These are phyloP conservation scores for Cordyceps javanica DNA, from an alignment of 2,329 filamentous ascomycete species.

Conservation along the genomic window DNA sequence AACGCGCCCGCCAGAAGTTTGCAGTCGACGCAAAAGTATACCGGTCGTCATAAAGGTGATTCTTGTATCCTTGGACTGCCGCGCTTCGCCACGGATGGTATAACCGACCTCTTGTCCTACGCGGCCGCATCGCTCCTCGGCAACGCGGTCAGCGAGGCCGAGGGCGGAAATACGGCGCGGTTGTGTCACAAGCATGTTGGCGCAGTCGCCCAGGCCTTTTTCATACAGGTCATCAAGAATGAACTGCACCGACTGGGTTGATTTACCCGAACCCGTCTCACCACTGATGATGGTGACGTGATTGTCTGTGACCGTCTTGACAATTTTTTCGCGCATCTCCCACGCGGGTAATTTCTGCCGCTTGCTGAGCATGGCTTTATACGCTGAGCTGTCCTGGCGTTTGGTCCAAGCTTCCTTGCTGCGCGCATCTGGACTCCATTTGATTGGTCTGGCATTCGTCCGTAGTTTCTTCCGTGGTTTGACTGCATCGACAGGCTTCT, in stretches of 20 bases:
- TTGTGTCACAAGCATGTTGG: slow-evolving; percentile 93
- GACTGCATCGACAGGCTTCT: slow-evolving; percentile 27
- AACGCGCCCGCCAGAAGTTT: slow-evolving; percentile 75
- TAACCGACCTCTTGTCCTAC: slow-evolving; percentile 90
- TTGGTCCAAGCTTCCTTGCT: slow-evolving; percentile 64
- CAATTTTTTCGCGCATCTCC: slow-evolving; percentile 71
- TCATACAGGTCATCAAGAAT: slow-evolving; percentile 85
- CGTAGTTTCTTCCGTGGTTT: slow-evolving; percentile 26
- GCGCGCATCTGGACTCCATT: slow-evolving; percentile 53
- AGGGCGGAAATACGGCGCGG: slow-evolving; percentile 91
- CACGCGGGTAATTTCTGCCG: slow-evolving; percentile 79
- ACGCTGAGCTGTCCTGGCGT: slow-evolving; percentile 57
- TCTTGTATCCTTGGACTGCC: slow-evolving; percentile 65
- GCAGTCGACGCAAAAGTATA: slow-evolving; percentile 83
- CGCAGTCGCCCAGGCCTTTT: slow-evolving; percentile 64
- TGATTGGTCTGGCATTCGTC: slow-evolving; percentile 52
- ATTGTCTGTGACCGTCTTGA: slow-evolving; percentile 66
- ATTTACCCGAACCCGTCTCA: slow-evolving; percentile 95
- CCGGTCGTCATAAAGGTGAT: slow-evolving; percentile 96
- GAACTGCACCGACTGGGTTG: slow-evolving; percentile 94
- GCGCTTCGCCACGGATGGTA: slow-evolving; percentile 84
- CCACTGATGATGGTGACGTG: slow-evolving; percentile 96
- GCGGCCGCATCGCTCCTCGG: slow-evolving; percentile 75
- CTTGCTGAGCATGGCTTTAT: slow-evolving; percentile 68
- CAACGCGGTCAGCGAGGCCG: slow-evolving; percentile 88